Evolutionary conservation across 2,329 filamentous ascomycete genomes (phyloP).

Genomic region (Spiromastix sp.): DNA sequence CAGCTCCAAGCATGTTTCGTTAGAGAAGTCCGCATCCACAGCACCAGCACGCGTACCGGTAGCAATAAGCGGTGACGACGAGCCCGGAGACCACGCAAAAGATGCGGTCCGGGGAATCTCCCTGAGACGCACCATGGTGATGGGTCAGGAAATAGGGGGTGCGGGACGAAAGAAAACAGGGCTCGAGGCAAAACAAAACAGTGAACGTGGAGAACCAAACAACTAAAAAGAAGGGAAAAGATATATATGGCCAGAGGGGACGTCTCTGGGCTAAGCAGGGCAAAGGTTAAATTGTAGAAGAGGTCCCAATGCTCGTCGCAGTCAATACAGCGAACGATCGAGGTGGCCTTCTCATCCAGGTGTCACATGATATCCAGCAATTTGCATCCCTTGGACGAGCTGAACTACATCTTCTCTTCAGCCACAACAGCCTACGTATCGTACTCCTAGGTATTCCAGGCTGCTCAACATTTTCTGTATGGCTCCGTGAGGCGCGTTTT

Average conservation of each 20-base stretch:
- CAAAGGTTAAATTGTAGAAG: not conserved
- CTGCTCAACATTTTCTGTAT: not conserved
- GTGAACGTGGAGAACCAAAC: not conserved
- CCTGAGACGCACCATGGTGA: slow-evolving; percentile 82
- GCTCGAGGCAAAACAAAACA: no score
- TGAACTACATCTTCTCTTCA: no score
- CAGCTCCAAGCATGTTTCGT: slow-evolving; percentile 89
- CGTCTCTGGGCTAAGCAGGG: not conserved
- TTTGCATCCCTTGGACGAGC: no score
- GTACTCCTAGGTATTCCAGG: no score
- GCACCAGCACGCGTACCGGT: slow-evolving; percentile 93
- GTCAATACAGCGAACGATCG: not conserved
- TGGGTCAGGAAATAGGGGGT: slow-evolving; percentile 12
- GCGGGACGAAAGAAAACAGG: slow-evolving; percentile 4
- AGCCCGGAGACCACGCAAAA: slow-evolving; percentile 88
- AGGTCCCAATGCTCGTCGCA: not conserved
- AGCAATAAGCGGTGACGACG: slow-evolving; percentile 69
- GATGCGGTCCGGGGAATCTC: slow-evolving; percentile 94
- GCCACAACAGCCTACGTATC: no score
- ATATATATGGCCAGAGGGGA: not conserved
- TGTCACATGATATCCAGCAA: no score
- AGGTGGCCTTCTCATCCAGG: slow-evolving; percentile 5
- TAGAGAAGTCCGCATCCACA: slow-evolving; percentile 94
- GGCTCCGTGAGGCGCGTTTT: not conserved
- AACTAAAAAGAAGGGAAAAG: not conserved